Conservation (phyloP, 129 eudicot genomes). For the Chrysanthemum seticuspe region DNA sequence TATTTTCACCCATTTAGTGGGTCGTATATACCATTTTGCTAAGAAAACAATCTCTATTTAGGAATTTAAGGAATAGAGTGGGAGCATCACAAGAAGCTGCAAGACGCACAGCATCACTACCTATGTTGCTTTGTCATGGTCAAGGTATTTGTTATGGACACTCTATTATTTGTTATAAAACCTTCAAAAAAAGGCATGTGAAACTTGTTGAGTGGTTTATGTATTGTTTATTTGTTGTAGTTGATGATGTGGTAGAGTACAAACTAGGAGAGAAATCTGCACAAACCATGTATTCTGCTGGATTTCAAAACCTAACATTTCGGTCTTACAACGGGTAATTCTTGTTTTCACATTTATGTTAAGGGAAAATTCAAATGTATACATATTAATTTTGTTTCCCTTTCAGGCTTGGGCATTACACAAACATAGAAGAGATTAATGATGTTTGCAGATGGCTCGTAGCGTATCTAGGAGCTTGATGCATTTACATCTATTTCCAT, state of each 20-base stretch:
- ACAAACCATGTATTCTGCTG: slow-evolving; percentile 53
- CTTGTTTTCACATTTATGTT: slow-evolving; percentile 4
- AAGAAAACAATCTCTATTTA: slow-evolving; percentile 20
- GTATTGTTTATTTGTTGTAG: slow-evolving; percentile 44
- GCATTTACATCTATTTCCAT: slow-evolving; percentile 8
- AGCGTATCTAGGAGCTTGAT: slow-evolving; percentile 42
- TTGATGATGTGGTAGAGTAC: slow-evolving; percentile 74
- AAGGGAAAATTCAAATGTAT: not conserved
- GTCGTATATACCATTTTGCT: slow-evolving; percentile 17
- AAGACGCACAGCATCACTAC: slow-evolving; percentile 64
- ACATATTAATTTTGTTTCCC: slow-evolving; percentile 2
- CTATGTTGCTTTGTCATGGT: slow-evolving; percentile 75
- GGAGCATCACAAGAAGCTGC: slow-evolving; percentile 55
- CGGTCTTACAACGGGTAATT: slow-evolving; percentile 59
- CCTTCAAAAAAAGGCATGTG: too few relatives aligned
- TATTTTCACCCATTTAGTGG: not conserved
- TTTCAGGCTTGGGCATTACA: slow-evolving; percentile 77
- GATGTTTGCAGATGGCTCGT: slow-evolving; percentile 67
- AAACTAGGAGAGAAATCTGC: slow-evolving; percentile 71
- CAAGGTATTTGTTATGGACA: slow-evolving; percentile 39
- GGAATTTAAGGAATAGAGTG: slow-evolving; percentile 52
- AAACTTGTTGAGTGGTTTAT: not conserved
- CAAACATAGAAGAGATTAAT: slow-evolving; percentile 58
- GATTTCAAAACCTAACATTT: slow-evolving; percentile 58
- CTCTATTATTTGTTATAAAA: too few relatives aligned